Percentiles rank a stretch among this genome's conserved stretches.
Evolutionary conservation across 352 stramenopile species (phyloP).

Genomic region (Pythium periplocum): DNA sequence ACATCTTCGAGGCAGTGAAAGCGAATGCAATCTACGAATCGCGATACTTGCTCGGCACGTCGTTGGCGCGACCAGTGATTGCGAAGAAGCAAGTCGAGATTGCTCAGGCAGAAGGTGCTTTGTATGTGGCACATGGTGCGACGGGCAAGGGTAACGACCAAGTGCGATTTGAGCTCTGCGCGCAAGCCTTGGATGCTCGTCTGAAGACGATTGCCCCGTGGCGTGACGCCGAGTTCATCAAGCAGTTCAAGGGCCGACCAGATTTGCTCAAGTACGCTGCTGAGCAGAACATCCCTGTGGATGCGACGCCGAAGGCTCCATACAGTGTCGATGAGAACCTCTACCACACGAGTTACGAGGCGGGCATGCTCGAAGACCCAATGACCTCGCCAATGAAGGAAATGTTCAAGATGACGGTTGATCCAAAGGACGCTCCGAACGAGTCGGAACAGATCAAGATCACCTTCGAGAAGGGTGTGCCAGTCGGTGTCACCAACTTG

Average conservation of each 20-base stretch:
- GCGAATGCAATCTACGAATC: slow-evolving; percentile 98
- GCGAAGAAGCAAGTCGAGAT: slow-evolving; percentile 96
- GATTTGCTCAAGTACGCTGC: slow-evolving; percentile 97
- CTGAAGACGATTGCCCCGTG: slow-evolving; percentile 97
- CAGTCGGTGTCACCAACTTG: slow-evolving; percentile 91
- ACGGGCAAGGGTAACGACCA: slow-evolving; percentile 99
- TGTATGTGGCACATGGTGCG: slow-evolving; percentile 95
- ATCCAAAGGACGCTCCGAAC: slow-evolving; percentile 93
- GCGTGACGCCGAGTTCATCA: slow-evolving; percentile 97
- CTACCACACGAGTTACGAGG: slow-evolving; percentile 99
- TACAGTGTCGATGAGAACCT: slow-evolving; percentile 99
- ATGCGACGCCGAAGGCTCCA: slow-evolving; percentile 95
- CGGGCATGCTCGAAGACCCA: slow-evolving; percentile 93
- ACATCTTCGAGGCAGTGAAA: slow-evolving; percentile 93
- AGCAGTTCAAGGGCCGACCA: slow-evolving; percentile 96
- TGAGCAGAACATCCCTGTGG: slow-evolving; percentile 96
- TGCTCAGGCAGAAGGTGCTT: slow-evolving; percentile 84
- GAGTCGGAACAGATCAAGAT: slow-evolving; percentile 88
- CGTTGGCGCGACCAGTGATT: slow-evolving; percentile 97
- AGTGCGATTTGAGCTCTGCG: slow-evolving; percentile 98
- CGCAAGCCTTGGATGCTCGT: slow-evolving; percentile 92
- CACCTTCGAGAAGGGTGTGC: slow-evolving; percentile 94
- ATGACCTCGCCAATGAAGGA: slow-evolving; percentile 89
- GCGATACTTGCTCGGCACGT: slow-evolving; percentile 96
- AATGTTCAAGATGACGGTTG: slow-evolving; percentile 99